Conservation (phyloP, 306 rosid genomes). For the Begonia loranthoides region DNA sequence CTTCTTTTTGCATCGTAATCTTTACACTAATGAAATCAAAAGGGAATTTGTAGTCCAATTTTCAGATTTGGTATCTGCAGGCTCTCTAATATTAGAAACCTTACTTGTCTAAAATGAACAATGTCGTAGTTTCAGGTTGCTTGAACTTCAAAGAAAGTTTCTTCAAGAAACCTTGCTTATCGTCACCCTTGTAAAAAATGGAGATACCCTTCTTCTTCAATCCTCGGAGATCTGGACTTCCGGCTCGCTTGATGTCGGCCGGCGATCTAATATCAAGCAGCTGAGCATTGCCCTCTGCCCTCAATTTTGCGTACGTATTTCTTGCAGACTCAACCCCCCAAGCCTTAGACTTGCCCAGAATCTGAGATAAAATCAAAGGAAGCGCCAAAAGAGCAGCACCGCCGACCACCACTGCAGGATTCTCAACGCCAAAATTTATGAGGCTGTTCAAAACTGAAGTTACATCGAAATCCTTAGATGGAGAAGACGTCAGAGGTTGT, state of each 20-base stretch:
- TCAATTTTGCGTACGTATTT: conserved; percentile 64
- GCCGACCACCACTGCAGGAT: conserved; percentile 60
- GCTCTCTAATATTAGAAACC: conserved; percentile 8
- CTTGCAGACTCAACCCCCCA: conserved; percentile 86
- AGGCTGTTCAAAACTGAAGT: conserved; percentile 38
- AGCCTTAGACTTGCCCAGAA: conserved; percentile 57
- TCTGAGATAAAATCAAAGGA: conserved; percentile 63
- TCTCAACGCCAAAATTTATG: conserved; percentile 45
- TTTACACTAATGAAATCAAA: too few relatives aligned
- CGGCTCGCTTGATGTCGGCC: conserved; percentile 51
- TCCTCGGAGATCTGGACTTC: conserved; percentile 60
- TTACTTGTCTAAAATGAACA: conserved; percentile 94
- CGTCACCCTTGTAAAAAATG: conserved; percentile 54
- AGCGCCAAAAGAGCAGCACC: conserved; percentile 62
- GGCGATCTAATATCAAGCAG: conserved; percentile 75
- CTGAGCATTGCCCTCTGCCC: conserved; percentile 56
- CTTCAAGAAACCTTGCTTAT: conserved; percentile 78
- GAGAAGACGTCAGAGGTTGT: conserved; percentile 18
- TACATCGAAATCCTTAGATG: conserved; percentile 35
- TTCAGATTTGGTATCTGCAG: too few relatives aligned
- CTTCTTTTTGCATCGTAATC: too few relatives aligned
- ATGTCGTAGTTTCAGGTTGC: conserved; percentile 78
- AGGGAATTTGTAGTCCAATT: too few relatives aligned
- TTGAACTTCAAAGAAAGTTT: conserved; percentile 70
- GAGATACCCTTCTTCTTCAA: conserved; percentile 60